Conservation (phyloP, 352 stramenopile species). For the Phytophthora meadii region DNA sequence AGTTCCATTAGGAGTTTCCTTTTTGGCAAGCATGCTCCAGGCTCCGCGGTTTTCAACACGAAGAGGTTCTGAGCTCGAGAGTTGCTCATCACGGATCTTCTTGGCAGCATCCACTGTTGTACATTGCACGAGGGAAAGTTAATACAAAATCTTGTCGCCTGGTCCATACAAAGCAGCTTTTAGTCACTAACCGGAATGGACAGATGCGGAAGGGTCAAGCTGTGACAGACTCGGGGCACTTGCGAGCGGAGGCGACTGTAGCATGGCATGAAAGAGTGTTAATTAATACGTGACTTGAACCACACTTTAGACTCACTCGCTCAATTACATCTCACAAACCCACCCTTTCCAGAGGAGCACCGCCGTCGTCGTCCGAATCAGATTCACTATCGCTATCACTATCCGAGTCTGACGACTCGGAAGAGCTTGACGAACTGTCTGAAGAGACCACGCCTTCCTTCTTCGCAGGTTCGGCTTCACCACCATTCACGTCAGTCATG, state of each 20-base stretch:
- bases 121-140: not conserved
- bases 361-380: conserved; percentile 82
- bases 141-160: no score
- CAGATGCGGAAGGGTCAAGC: conserved; percentile 45
- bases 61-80: conserved; percentile 64
- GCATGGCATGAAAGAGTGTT: conserved; percentile 37
- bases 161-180: no score
- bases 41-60: conserved; percentile 85
- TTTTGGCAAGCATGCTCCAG: conserved; percentile 85
- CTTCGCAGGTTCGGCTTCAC: conserved; percentile 42
- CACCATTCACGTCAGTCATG: conserved; percentile 58
- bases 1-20: conserved; percentile 71
- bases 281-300: conserved; percentile 37
- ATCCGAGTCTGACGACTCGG: conserved; percentile 84
- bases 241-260: conserved; percentile 65
- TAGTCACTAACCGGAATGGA: conserved; percentile 50
- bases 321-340: conserved; percentile 73
- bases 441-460: conserved; percentile 51
- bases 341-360: conserved; percentile 84
- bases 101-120: conserved; percentile 62
- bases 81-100: conserved; percentile 79
- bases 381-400: conserved; percentile 89
- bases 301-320: conserved; percentile 43
- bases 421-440: conserved; percentile 81
- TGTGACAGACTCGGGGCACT: conserved; percentile 63